phyloP scores from a whole-genome alignment of 2,329 filamentous ascomycete genomes.

The Fusarium nanum region DNA sequence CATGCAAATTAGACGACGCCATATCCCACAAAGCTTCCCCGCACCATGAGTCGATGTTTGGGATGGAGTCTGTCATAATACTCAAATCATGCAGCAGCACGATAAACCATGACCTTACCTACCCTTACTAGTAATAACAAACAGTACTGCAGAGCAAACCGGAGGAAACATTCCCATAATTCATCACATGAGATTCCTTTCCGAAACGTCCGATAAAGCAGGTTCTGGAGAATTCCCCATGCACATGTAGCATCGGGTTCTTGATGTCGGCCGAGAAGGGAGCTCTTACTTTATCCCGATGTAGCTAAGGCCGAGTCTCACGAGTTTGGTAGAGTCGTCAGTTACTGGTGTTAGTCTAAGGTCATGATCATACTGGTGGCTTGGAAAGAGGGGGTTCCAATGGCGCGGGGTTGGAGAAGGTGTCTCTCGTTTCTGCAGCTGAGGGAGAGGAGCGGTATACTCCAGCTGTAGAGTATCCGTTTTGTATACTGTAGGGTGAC shows the following conservation, averaged over 20 bases:
- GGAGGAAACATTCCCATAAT: constrained; percentile 35
- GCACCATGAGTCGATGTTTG: constrained; percentile 22
- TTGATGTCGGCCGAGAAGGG: constrained; percentile 29
- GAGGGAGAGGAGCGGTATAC: neutral
- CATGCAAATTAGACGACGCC: neutral
- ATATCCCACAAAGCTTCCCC: constrained; percentile 18
- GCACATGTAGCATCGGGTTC: constrained; percentile 28
- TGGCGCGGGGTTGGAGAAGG: constrained; percentile 19
- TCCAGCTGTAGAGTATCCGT: neutral
- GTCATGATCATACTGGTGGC: neutral
- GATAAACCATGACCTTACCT: neutral
- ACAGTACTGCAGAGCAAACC: too few species aligned
- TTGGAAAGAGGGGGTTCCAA: constrained; percentile 13
- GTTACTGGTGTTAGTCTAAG: neutral
- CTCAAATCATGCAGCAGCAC: constrained; percentile 40
- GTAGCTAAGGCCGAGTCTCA: constrained; percentile 1
- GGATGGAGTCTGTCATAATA: constrained; percentile 31
- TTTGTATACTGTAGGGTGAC: constrained; percentile 25
- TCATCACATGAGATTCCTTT: constrained; percentile 27
- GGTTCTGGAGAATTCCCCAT: constrained; percentile 26
- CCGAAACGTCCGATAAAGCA: constrained; percentile 35
- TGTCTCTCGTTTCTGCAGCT: neutral
- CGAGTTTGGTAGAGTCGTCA: neutral
- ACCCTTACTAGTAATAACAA: neutral
- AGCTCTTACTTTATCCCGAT: constrained; percentile 5